These are phyloP conservation scores for Pseudonitzschia pungens DNA, from an alignment of 108 stramenopile genomes.

Conservation along the genomic window DNA sequence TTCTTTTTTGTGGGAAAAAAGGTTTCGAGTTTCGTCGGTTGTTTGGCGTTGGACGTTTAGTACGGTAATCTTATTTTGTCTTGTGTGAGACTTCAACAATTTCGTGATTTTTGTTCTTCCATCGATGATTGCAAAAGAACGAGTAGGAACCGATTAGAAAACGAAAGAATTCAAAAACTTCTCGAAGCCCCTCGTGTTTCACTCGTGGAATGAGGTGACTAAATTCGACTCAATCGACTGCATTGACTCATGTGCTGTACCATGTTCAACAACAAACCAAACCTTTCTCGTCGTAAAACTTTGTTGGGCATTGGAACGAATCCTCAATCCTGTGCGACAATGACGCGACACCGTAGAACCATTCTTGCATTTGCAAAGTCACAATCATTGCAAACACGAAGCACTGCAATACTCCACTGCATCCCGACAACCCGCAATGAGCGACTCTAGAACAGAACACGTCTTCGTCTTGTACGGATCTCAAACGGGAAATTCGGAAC, in stretches of 20 bases:
- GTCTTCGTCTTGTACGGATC: constrained; percentile 79
- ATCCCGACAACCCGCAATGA: background rate
- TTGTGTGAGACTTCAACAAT: background rate
- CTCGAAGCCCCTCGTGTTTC: background rate
- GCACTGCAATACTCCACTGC: background rate
- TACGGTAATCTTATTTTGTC: too few relatives aligned
- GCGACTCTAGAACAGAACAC: constrained; percentile 11
- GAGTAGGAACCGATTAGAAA: background rate
- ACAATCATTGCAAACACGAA: background rate
- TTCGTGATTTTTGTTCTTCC: background rate
- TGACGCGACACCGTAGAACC: too few relatives aligned
- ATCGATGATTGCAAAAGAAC: background rate
- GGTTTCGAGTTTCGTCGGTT: background rate
- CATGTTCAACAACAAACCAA: too few relatives aligned
- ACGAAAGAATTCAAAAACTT: background rate
- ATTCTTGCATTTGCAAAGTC: too few relatives aligned
- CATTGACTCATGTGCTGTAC: too few relatives aligned
- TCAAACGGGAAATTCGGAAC: constrained; percentile 85
- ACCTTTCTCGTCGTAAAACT: too few relatives aligned
- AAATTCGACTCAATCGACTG: too few relatives aligned
- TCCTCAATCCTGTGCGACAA: too few relatives aligned
- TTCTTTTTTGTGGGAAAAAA: too few relatives aligned
- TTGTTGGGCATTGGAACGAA: too few relatives aligned
- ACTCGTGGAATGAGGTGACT: too few relatives aligned
- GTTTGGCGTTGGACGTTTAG: background rate